phyloP scores from a whole-genome alignment of 2,329 filamentous ascomycete genomes.

The Aureobasidium sp. region DNA sequence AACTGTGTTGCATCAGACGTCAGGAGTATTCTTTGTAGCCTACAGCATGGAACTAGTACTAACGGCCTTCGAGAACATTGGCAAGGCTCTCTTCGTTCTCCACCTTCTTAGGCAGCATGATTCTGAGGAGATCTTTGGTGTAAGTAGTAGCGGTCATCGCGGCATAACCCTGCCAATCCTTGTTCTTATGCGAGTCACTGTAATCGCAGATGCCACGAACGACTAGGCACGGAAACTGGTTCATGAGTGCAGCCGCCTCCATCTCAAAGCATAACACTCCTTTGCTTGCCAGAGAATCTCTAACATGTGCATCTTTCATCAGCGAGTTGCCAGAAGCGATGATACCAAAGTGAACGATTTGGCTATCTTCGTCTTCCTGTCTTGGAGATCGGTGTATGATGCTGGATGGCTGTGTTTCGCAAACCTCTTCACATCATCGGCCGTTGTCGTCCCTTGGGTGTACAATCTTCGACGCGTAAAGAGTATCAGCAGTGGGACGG shows the following conservation, averaged over 20 bases:
- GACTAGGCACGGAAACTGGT: conserved; percentile 19
- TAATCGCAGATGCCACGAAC: conserved; percentile 23
- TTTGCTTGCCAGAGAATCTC: conserved; percentile 13
- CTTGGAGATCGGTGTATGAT: neutral
- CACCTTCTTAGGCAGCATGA: neutral
- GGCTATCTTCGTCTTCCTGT: neutral
- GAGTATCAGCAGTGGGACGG: conserved; percentile 21
- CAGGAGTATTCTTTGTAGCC: too few species aligned
- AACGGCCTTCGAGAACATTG: neutral
- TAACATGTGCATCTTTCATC: conserved; percentile 10
- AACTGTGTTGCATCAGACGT: neutral
- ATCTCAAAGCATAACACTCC: conserved; percentile 16
- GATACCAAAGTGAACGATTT: conserved; percentile 30
- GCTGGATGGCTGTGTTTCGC: neutral
- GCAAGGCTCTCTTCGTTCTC: neutral
- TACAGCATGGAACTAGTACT: too few species aligned
- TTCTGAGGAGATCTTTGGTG: conserved; percentile 16
- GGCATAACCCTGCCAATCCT: conserved; percentile 21
- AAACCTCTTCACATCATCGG: neutral
- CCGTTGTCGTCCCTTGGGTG: conserved; percentile 12
- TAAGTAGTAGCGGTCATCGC: conserved; percentile 19
- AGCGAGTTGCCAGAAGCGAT: conserved; percentile 33
- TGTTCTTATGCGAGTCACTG: conserved; percentile 22
- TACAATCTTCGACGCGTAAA: conserved; percentile 21
- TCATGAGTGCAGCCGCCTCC: conserved; percentile 16